These are phyloP conservation scores for Mucor sp. DNA, from an alignment of 371 early-diverging fungal species.

Conservation along the genomic window DNA sequence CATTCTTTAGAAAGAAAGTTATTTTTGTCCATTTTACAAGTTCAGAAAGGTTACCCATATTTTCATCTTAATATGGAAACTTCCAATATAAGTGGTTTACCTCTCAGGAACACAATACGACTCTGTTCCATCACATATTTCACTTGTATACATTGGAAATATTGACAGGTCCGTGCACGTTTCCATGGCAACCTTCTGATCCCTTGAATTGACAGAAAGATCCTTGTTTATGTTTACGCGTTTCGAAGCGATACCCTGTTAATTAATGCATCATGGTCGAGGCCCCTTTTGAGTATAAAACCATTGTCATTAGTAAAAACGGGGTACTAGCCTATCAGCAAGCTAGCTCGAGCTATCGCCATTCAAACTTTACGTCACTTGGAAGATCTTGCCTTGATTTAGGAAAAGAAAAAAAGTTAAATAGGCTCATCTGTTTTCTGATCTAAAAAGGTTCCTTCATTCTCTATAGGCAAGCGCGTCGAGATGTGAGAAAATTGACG, in stretches of 20 bases:
- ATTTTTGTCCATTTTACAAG: neutral
- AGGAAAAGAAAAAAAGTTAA: neutral
- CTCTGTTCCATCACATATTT: neutral
- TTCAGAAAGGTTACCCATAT: neutral
- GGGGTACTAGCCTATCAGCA: neutral
- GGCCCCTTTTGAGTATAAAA: neutral
- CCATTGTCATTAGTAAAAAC: neutral
- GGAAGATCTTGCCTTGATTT: neutral
- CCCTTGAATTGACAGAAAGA: neutral
- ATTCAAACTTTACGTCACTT: neutral
- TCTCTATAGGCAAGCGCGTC: no score
- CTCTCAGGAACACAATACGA: neutral
- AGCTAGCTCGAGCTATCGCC: neutral
- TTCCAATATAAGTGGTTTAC: neutral
- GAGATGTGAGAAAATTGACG: neutral
- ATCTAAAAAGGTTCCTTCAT: neutral
- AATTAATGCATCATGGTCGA: neutral
- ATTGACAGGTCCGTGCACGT: neutral
- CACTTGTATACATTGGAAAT: neutral
- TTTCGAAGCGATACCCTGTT: neutral
- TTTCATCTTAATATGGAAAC: neutral
- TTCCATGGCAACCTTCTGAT: neutral
- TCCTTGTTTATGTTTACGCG: neutral
- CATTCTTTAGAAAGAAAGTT: neutral
- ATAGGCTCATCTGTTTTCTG: neutral